Base-by-base conservation (phyloP, 306 rosid genomes). In the Mimosa pudica region DNA sequence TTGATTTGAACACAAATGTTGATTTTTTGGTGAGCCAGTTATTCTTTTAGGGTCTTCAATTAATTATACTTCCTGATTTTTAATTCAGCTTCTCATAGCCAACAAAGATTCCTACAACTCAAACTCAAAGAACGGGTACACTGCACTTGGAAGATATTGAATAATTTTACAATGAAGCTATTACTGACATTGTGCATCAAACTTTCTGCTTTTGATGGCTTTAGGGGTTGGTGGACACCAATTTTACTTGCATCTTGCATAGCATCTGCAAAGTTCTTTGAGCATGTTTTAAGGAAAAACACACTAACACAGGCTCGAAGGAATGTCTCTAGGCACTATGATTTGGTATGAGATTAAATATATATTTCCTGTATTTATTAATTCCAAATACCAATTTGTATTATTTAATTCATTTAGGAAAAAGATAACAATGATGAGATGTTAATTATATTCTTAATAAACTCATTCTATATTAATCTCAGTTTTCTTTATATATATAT, bases 161-260 rank as follows among this genome's bases (percentile, higher is more conserved):
- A 71, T 51, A 65, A 71, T 51, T 52, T 8, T 57, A 38, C 42
- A 38, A 38, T 38, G 42, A 38, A 38, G 4, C 5, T 38, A 38
- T 38, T 38, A 70, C 33, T 63, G 52, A 54, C 46, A 57, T 66
- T 71, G 16, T 6, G 17, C 58, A 73, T 74, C 78, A 68, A 61
- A 8, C 47, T 69, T 75, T 54, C 44, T 69, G 70, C 11, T 49
- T 74, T 75, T 75, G 48, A 30, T 86, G 45, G 60, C 73, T 83
- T 41, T 54, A 91, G 97, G 81, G 98, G 98, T 70, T 92, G 98
- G 98, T 95, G 98, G 97, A 89, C 97, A 10, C 98, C 98, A 41
- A 32, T 86, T 85, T 79, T 95, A 33, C 80, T 90, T 48, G 92
- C 98, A 36, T 90, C 98, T 62, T 75, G 89, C 80, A 69, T 90